Conservation (phyloP, 2,329 filamentous ascomycete genomes). For the Diaporthe capsici region DNA sequence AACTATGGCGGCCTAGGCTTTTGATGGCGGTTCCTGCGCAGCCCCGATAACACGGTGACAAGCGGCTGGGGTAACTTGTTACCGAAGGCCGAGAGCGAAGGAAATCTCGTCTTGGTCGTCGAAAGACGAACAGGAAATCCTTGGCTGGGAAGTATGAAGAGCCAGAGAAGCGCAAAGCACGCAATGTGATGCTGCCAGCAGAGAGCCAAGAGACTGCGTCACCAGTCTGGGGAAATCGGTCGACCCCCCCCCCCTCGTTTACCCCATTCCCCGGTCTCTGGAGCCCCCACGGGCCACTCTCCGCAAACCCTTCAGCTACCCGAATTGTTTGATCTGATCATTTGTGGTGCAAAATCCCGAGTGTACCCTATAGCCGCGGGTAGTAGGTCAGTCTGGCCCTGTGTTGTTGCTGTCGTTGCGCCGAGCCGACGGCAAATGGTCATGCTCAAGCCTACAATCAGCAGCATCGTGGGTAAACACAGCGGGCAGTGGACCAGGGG, state of each 20-base stretch:
- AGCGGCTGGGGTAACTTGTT: slow-evolving; percentile 18
- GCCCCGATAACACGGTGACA: slow-evolving; percentile 16
- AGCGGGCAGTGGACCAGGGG: not conserved
- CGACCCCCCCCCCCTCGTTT: slow-evolving; percentile 9
- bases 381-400: not conserved
- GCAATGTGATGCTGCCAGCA: slow-evolving; percentile 6
- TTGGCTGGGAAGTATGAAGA: not conserved
- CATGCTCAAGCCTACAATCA: not conserved
- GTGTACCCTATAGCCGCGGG: not conserved
- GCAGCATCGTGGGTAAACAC: not conserved
- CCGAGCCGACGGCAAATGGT: slow-evolving; percentile 13
- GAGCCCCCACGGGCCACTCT: slow-evolving; percentile 38
- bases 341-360: slow-evolving; percentile 31
- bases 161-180: slow-evolving; percentile 1
- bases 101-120: not conserved
- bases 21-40: slow-evolving; percentile 21
- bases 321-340: slow-evolving; percentile 38
- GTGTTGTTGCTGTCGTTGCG: slow-evolving; percentile 1
- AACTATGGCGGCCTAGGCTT: slow-evolving; percentile 14
- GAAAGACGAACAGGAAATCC: not conserved
- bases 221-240: slow-evolving; percentile 41
- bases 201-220: slow-evolving; percentile 32
- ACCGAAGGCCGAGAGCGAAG: slow-evolving; percentile 24
- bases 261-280: slow-evolving; percentile 38
- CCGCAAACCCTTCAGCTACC: slow-evolving; percentile 36